phyloP scores from a whole-genome alignment of 2,329 filamentous ascomycete species.

The Drechslera avenae region DNA sequence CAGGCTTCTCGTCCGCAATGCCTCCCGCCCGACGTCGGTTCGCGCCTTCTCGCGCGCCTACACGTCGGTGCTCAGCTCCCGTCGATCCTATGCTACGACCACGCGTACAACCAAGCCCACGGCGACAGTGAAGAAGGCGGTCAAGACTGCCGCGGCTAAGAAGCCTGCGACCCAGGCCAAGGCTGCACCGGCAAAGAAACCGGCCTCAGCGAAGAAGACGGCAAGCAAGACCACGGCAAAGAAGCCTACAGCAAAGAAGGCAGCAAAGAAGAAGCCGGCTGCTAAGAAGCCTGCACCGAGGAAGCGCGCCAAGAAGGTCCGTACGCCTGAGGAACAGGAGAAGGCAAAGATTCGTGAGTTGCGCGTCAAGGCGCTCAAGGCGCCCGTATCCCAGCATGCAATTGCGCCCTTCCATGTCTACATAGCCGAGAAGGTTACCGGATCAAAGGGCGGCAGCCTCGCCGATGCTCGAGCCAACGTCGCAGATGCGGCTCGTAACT shows the following conservation, averaged over 20 bases:
- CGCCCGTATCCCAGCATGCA: slow-evolving; percentile 24
- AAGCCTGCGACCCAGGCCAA: slow-evolving; percentile 39
- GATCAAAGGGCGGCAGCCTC: slow-evolving; percentile 3
- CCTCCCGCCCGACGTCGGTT: slow-evolving; percentile 19
- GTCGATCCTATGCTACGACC: slow-evolving; percentile 45
- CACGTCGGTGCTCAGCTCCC: slow-evolving; percentile 24
- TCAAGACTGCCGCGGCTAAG: slow-evolving; percentile 29
- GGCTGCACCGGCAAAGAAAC: slow-evolving; percentile 29
- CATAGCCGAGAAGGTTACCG: slow-evolving; percentile 24
- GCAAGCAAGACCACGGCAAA: slow-evolving; percentile 1
- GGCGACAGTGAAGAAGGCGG: slow-evolving; percentile 36
- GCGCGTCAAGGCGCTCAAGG: slow-evolving; percentile 46
- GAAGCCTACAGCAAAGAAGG: slow-evolving; percentile 20
- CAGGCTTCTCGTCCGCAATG: slow-evolving; percentile 30
- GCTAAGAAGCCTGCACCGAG: slow-evolving; percentile 27
- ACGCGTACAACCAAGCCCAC: slow-evolving; percentile 40
- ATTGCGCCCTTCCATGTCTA: slow-evolving; percentile 34
- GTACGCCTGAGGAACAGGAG: slow-evolving; percentile 38
- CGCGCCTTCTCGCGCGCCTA: slow-evolving; percentile 33
- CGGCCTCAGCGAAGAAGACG: slow-evolving; percentile 23
- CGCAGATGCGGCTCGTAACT: slow-evolving; percentile 14
- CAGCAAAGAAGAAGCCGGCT: slow-evolving; percentile 26
- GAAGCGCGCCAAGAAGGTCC: slow-evolving; percentile 32
- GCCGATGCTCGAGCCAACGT: slow-evolving; percentile 4
- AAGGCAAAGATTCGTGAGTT: slow-evolving; percentile 37